Conservation (phyloP, 164 flowering plant genomes). For the Nymphaea thermarum region DNA sequence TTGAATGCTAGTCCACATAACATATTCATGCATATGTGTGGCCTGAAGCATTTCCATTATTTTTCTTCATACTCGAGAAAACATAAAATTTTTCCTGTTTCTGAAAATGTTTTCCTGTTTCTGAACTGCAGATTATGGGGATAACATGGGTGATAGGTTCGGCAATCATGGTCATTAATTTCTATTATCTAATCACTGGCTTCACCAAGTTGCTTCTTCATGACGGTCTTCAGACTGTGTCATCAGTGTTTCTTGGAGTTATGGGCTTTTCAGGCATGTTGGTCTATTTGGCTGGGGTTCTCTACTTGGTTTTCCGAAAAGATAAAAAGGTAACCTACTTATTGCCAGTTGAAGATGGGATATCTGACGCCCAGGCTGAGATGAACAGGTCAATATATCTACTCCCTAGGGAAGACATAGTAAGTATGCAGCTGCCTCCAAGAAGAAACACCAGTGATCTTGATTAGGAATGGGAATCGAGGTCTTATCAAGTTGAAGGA, state of each 20-base stretch:
- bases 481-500: too few species aligned
- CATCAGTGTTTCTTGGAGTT: conserved; percentile 37
- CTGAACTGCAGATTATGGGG: conserved; percentile 42
- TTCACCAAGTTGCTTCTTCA: conserved; percentile 52
- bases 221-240: conserved; percentile 24
- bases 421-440: conserved; percentile 70
- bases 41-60: too few species aligned
- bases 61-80: too few species aligned
- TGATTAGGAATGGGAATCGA: too few species aligned
- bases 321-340: conserved; percentile 35
- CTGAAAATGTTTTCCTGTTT: background rate
- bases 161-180: conserved; percentile 71
- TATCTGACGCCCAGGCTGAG: conserved; percentile 6
- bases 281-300: conserved; percentile 57
- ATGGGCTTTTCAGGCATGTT: conserved; percentile 52
- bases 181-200: conserved; percentile 49
- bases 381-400: conserved; percentile 11
- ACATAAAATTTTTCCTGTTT: too few species aligned
- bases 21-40: too few species aligned
- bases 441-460: conserved; percentile 7
- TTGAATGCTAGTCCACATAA: too few species aligned
- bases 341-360: conserved; percentile 27
- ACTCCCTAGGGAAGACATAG: conserved; percentile 67
- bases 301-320: conserved; percentile 53
- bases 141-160: conserved; percentile 71